A percentile compares a stretch with the other conserved stretches of the same genome.
phyloP scores from a whole-genome alignment of 2,329 filamentous ascomycete genomes.

The Leptographium lundbergii region DNA sequence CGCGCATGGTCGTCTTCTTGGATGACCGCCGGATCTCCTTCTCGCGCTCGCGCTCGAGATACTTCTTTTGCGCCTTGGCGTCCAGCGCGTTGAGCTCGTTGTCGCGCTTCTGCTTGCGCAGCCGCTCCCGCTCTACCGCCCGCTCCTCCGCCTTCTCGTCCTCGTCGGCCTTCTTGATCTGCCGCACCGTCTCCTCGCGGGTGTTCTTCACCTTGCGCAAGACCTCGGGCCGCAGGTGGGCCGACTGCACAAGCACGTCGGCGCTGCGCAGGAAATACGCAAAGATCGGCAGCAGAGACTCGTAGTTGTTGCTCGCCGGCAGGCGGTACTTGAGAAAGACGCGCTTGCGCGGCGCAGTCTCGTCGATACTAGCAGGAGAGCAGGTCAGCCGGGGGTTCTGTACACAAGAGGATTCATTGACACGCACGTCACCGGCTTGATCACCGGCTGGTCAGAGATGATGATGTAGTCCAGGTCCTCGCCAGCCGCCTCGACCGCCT shows the following conservation, averaged over 20 bases:
- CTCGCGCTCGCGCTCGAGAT: conserved; percentile 66
- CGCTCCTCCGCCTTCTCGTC: conserved; percentile 73
- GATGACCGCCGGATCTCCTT: conserved; percentile 49
- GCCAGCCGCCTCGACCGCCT: conserved; percentile 66
- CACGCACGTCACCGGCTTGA: conserved; percentile 72
- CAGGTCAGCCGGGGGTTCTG: not conserved
- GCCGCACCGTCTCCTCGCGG: conserved; percentile 68
- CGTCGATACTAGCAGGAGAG: conserved; percentile 56
- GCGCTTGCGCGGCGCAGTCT: conserved; percentile 76
- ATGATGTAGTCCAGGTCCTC: conserved; percentile 78
- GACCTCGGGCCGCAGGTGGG: conserved; percentile 84
- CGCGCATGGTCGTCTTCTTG: conserved; percentile 43
- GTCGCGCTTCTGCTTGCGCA: conserved; percentile 84
- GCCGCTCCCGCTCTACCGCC: conserved; percentile 54
- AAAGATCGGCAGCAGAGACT: conserved; percentile 60
- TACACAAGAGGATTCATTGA: not conserved
- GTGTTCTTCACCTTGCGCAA: conserved; percentile 68
- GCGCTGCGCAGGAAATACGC: conserved; percentile 72
- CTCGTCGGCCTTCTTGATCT: conserved; percentile 68
- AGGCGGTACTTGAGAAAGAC: conserved; percentile 66
- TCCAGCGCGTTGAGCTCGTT: conserved; percentile 63
- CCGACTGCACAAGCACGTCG: conserved; percentile 62
- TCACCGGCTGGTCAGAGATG: conserved; percentile 75
- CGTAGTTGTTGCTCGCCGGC: conserved; percentile 50
- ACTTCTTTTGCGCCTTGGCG: conserved; percentile 78